A percentile compares a stretch with the other conserved stretches of the same genome.
These are phyloP conservation scores for Russula ochroleuca DNA, from an alignment of 768 basidiomycete genomes.

Conservation along the genomic window DNA sequence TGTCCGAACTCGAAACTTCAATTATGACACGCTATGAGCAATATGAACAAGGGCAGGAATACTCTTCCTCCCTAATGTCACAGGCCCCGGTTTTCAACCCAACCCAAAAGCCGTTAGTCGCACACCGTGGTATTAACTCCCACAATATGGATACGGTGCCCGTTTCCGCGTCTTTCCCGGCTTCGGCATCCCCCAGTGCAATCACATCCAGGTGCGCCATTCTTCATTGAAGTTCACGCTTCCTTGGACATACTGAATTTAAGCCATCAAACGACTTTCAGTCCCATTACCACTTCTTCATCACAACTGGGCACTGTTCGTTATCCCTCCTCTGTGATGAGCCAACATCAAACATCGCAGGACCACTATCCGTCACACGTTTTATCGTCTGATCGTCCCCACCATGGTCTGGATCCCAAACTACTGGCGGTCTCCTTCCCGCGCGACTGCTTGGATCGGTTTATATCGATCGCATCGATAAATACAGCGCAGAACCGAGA, in stretches of 20 bases:
- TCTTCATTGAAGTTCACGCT: neutral
- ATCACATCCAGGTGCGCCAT: slow-evolving; percentile 38
- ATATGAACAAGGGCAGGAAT: too few relatives aligned
- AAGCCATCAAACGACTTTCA: neutral
- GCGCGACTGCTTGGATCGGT: slow-evolving; percentile 62
- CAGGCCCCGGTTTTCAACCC: too few relatives aligned
- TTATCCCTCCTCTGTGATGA: slow-evolving; percentile 59
- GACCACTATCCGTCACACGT: slow-evolving; percentile 71
- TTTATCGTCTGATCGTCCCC: slow-evolving; percentile 32
- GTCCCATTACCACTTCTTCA: slow-evolving; percentile 46
- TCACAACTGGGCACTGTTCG: too few relatives aligned
- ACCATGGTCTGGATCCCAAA: neutral
- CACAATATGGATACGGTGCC: too few relatives aligned
- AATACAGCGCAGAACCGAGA: slow-evolving; percentile 81
- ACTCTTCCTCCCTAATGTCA: too few relatives aligned
- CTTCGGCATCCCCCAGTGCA: too few relatives aligned
- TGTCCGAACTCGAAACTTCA: slow-evolving; percentile 58
- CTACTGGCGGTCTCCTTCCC: slow-evolving; percentile 70
- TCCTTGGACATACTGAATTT: neutral
- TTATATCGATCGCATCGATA: slow-evolving; percentile 68
- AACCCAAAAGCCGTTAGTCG: too few relatives aligned
- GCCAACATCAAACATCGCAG: slow-evolving; percentile 68
- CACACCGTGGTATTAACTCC: too few relatives aligned
- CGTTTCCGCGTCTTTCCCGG: too few relatives aligned
- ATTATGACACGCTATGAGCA: slow-evolving; percentile 56